Base-by-base conservation (phyloP, 2,329 filamentous ascomycete genomes). In the Xylaria sp. region DNA sequence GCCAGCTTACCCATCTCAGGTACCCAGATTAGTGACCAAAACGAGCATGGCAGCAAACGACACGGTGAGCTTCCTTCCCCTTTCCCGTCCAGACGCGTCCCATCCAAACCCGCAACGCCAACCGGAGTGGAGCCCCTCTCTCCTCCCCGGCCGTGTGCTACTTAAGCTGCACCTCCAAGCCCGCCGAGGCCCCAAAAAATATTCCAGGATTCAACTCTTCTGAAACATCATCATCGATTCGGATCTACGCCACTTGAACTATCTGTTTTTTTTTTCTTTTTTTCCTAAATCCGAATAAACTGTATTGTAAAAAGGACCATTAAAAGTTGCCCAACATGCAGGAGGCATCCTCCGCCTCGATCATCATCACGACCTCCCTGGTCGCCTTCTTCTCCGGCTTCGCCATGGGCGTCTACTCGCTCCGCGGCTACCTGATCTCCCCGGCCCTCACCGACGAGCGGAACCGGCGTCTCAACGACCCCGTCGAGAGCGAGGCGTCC, bases 361-460 rank as follows among this genome's bases (percentile, higher is more conserved):
- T 84, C 62, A 79, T 92, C 59, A 79, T 92, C 51, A 76, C 87
- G 57, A 92, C 90, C 16, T 86, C 87, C 65, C 82, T 95, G 63
- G 77, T 93, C 59, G 83, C 88, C 63, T 86, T 90, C 66, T 73
- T 94, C 57, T 83, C 85, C 1, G 92, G 92, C 68, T 96, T 93
- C 76, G 84, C 92, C 44, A 82, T 96, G 11, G 91, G 90, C 63
- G 77, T 96, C 61, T 92, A 92, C 75, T 81, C 86, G 16, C 82
- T 83, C 62, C 80, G 75, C 59, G 83, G 83, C 59, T 85, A 84
- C 76, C 71, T 85, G 51, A 76, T 85, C 67, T 79, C 83, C n/a
- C 80, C 83, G 1, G 72, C 74, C 61, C 74, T 89, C 66, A 77
- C 74, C 66, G 73, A 83, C 71, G 77, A 87, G 79, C 77, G 86